Evolutionary conservation across 306 rosid species (phyloP).

Genomic region (Ammopiptanthus mongolicus): DNA sequence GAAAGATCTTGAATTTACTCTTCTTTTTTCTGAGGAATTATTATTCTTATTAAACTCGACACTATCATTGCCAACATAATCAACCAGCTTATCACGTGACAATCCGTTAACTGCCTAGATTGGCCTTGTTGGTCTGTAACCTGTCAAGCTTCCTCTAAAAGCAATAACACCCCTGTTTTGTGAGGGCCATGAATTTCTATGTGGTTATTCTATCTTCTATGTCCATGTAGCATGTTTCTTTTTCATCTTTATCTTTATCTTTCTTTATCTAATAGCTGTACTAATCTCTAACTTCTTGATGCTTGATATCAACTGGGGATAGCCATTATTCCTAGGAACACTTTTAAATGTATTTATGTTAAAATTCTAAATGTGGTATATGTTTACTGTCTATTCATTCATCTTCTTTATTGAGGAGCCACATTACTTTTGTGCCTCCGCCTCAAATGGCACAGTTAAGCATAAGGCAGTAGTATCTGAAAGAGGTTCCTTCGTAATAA

Average conservation of each 20-base stretch:
- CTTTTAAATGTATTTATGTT: background rate
- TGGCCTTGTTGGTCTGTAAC: background rate
- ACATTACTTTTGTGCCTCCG: background rate
- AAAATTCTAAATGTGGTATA: background rate
- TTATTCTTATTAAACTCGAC: background rate
- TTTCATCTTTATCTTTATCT: background rate
- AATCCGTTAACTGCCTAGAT: background rate
- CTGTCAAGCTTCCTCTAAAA: too few relatives aligned
- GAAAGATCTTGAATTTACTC: constrained; percentile 2
- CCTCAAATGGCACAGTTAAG: background rate
- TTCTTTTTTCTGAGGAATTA: background rate
- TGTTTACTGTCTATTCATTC: background rate
- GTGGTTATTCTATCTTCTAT: background rate
- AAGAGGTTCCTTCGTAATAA: background rate
- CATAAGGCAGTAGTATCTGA: background rate
- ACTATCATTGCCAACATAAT: background rate
- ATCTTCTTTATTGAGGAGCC: background rate
- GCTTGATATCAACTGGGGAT: background rate
- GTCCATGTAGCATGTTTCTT: background rate
- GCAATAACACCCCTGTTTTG: background rate
- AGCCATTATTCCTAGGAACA: background rate
- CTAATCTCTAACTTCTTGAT: background rate
- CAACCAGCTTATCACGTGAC: background rate
- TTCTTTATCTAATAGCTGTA: background rate
- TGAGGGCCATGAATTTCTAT: background rate